Base-by-base conservation (phyloP, 495 filamentous ascomycete genomes). In the Talaromyces ruber region DNA sequence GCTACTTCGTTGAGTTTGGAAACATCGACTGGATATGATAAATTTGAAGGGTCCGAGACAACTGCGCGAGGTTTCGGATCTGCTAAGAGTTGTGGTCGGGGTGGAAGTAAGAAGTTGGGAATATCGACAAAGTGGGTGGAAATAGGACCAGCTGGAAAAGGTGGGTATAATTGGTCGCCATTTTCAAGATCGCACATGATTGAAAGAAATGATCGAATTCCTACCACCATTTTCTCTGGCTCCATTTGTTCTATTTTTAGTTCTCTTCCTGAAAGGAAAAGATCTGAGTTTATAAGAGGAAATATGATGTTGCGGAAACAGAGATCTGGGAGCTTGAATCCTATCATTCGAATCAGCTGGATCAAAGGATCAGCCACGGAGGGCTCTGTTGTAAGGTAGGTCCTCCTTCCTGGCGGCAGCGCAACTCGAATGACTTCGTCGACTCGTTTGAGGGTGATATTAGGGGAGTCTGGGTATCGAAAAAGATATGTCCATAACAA, bases 401-500 rank as follows among this genome's bases (percentile, higher is more conserved):
- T 86, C 66, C 86, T 87, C 70, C 88, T 92, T 25, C 90, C 84
- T 7, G 84, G 79, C 2, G 90, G 90, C 14, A 99, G 81, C 8
- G 96, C 85, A 64, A 93, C 80, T 68, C 84, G 88, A 47, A 93
- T 79, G 26, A 97, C 84, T 57, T 97, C 93, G 62, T 98, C 92
- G 34, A 98, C 79, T 70, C 92, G 97, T 61, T 86, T 86, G 43
- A 86, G 81, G 4, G 86, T 87, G 28, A 79, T 78, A 51, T 84
- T 84, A 11, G 83, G 80, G 12, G 85, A 75, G 62, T 98, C 95
- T 4, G 82, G 83, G 75, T 87, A 81, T 21, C 93, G 85, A 71
- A 96, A 96, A 25, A 98, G 82, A 74, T 97, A 99, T 1, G 91
- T 93, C 94, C 94, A 99, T 3, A 96, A 78, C n/a, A 99, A 79